Evolutionary conservation across 2,329 filamentous ascomycete genomes (phyloP).

Genomic region (Talaromyces sp.): DNA sequence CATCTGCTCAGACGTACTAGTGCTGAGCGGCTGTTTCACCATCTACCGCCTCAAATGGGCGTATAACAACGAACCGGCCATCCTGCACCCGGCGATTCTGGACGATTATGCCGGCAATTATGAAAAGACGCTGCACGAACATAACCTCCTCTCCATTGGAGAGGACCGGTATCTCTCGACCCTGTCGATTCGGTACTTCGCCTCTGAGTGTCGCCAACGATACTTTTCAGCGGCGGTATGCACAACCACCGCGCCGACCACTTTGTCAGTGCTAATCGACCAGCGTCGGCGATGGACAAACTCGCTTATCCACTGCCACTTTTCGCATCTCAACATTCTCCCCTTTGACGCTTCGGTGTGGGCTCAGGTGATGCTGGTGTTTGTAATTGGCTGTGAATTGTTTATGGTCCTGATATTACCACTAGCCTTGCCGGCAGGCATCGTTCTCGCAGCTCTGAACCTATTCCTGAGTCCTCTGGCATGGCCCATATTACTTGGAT

Average conservation of each 20-base stretch:
- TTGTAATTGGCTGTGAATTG: no score
- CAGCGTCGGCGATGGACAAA: no score
- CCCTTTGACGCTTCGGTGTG: no score
- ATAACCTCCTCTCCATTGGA: background rate
- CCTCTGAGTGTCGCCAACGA: background rate
- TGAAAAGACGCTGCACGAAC: slow-evolving; percentile 1
- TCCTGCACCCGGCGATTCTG: background rate
- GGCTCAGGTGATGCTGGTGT: no score
- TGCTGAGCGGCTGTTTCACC: background rate
- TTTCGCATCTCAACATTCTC: no score
- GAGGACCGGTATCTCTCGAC: background rate
- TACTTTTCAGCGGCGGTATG: background rate
- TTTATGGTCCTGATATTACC: no score
- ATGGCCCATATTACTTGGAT: no score
- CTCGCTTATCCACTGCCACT: no score
- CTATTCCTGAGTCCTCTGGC: no score
- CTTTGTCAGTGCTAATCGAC: background rate
- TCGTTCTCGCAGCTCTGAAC: no score
- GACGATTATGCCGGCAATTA: background rate
- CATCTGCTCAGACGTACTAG: background rate
- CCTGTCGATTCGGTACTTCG: background rate
- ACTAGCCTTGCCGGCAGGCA: no score
- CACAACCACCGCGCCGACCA: background rate
- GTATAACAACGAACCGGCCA: background rate
- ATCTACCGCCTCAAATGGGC: background rate